Evolutionary conservation across 2,329 filamentous ascomycete species (phyloP).

Genomic region (Aotearoamyces nothofagi): DNA sequence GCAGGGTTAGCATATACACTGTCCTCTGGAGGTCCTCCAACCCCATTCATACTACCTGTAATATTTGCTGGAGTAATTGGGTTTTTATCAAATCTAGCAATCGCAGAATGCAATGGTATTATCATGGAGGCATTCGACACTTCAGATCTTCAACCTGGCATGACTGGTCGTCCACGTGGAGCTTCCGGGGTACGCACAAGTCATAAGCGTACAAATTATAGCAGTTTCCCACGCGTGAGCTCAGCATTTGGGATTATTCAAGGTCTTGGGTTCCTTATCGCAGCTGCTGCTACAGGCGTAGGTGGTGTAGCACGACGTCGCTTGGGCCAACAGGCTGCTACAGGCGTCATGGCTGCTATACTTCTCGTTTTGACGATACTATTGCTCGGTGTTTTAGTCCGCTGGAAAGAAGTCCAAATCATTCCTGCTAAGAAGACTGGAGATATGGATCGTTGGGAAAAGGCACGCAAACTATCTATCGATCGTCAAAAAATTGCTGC

Average conservation of each 20-base stretch:
- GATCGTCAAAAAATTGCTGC: slow-evolving; percentile 20
- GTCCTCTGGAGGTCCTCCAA: slow-evolving; percentile 44
- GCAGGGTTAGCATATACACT: slow-evolving; percentile 53
- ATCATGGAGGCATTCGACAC: slow-evolving; percentile 74
- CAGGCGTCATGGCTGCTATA: slow-evolving; percentile 52
- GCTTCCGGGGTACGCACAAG: slow-evolving; percentile 28
- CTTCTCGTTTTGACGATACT: slow-evolving; percentile 48
- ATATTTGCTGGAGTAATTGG: slow-evolving; percentile 51
- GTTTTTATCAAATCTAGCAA: slow-evolving; percentile 57
- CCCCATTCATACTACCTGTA: slow-evolving; percentile 47
- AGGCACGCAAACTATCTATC: slow-evolving; percentile 32
- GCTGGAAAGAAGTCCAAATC: slow-evolving; percentile 52
- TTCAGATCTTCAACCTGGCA: slow-evolving; percentile 61
- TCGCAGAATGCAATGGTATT: slow-evolving; percentile 61
- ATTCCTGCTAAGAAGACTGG: slow-evolving; percentile 44
- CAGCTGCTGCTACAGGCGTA: slow-evolving; percentile 51
- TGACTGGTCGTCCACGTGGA: slow-evolving; percentile 40
- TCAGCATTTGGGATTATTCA: slow-evolving; percentile 61
- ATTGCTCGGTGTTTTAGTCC: slow-evolving; percentile 43
- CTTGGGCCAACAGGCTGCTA: slow-evolving; percentile 51
- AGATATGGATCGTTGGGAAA: slow-evolving; percentile 37
- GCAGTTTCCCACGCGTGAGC: slow-evolving; percentile 57
- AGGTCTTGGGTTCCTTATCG: slow-evolving; percentile 51
- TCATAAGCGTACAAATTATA: slow-evolving; percentile 50
- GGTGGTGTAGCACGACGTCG: slow-evolving; percentile 52